Percentiles rank a stretch among this genome's conserved stretches.
Conservation (phyloP, 306 rosid species). For the Cercis canadensis region DNA sequence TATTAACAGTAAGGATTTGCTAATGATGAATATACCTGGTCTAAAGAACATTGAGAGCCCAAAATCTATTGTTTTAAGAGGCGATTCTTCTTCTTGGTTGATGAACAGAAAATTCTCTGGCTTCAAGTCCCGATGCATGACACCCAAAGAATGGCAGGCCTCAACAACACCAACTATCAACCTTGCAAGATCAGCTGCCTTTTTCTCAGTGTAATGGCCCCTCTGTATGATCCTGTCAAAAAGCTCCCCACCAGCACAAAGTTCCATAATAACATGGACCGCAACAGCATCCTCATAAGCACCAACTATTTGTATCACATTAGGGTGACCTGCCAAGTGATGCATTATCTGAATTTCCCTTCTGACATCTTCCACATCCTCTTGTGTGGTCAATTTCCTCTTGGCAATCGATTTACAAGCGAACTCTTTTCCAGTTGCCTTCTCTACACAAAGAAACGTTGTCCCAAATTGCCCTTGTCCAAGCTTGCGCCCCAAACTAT, state of each 20-base stretch:
- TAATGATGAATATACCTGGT: constrained; percentile 61
- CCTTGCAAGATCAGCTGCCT: constrained; percentile 86
- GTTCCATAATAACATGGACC: constrained; percentile 86
- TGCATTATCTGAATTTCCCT: constrained; percentile 99
- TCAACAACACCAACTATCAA: constrained; percentile 75
- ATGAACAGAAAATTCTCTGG: constrained; percentile 90
- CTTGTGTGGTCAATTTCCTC: constrained; percentile 80
- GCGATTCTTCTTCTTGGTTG: constrained; percentile 72
- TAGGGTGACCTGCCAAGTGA: constrained; percentile 89
- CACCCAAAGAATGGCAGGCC: constrained; percentile 90
- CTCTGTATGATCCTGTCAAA: constrained; percentile 92
- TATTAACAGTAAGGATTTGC: not conserved
- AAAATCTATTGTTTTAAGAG: constrained; percentile 89
- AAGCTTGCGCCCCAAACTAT: constrained; percentile 79
- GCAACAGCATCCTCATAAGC: constrained; percentile 93
- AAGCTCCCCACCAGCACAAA: constrained; percentile 91
- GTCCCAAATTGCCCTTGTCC: constrained; percentile 98
- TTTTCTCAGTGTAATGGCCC: constrained; percentile 85
- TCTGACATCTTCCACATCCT: constrained; percentile 89
- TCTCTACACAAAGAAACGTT: constrained; percentile 72
- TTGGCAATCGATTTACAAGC: constrained; percentile 93
- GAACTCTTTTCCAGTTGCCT: constrained; percentile 56
- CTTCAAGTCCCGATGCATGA: constrained; percentile 95
- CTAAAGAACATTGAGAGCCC: constrained; percentile 90
- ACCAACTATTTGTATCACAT: constrained; percentile 75